Conservation (phyloP, 352 stramenopile species). For the Phytophthora litchii region DNA sequence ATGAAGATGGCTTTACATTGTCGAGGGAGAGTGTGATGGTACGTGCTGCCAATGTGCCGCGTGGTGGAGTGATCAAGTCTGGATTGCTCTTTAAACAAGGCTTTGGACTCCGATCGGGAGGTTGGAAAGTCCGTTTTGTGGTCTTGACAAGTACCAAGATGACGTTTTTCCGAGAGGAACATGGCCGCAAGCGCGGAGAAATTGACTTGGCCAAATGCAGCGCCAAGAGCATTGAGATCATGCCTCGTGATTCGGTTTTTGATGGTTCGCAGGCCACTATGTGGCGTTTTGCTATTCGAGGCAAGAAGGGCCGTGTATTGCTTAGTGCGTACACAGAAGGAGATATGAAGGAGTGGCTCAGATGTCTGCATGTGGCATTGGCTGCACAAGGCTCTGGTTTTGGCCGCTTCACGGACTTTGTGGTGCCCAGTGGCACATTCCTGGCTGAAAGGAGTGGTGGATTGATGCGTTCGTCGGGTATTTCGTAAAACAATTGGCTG, state of each 20-base stretch:
- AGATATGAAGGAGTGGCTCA: slow-evolving; percentile 88
- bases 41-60: slow-evolving; percentile 43
- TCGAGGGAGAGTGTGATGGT: slow-evolving; percentile 59
- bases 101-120: slow-evolving; percentile 54
- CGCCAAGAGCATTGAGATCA: slow-evolving; percentile 78
- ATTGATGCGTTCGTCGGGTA: slow-evolving; percentile 58
- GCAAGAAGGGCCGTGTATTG: slow-evolving; percentile 65
- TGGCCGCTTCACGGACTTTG: slow-evolving; percentile 74
- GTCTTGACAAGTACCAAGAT: slow-evolving; percentile 71
- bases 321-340: slow-evolving; percentile 77
- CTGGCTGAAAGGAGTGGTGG: slow-evolving; percentile 61
- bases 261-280: slow-evolving; percentile 76
- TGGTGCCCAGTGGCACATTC: slow-evolving; percentile 69
- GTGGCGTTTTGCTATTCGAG: slow-evolving; percentile 82
- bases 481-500: slow-evolving; percentile 30
- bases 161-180: slow-evolving; percentile 74
- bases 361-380: slow-evolving; percentile 77
- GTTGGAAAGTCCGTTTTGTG: slow-evolving; percentile 83
- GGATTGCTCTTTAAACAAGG: slow-evolving; percentile 80
- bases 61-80: slow-evolving; percentile 62
- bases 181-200: slow-evolving; percentile 69
- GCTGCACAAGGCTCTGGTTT: slow-evolving; percentile 48
- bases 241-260: slow-evolving; percentile 83
- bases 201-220: slow-evolving; percentile 74
- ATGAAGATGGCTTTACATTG: slow-evolving; percentile 68